Base-by-base conservation (phyloP, 2,329 filamentous ascomycete species). In the Calonectria ilicicola region DNA sequence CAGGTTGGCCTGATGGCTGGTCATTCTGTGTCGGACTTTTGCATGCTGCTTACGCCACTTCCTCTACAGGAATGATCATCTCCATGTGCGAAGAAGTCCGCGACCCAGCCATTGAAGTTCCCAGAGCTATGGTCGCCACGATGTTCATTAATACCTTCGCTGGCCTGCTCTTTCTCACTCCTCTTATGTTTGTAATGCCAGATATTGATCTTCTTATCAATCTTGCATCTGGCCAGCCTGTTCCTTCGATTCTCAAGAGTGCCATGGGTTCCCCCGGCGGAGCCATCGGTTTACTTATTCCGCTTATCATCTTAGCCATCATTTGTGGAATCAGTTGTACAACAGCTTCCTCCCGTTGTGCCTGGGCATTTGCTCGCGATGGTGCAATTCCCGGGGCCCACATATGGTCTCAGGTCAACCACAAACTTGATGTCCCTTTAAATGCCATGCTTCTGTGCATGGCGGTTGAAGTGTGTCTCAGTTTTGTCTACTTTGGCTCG, bases 51-150 rank as follows among this genome's bases (percentile, higher is more conserved):
- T 94, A 95, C 79, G 92, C 92, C 56, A 94, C 93, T 19, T 94
- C 93, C 3, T 93, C 92, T 17, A 94, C 93, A 0, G 93, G 93
- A 83, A 95, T 95, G 93, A 93, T 95, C 70, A 92, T 94, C 80
- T 93, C 91, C 74, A 94, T 94, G 93, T 94, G 92, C 78, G 93
- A 95, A 83, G 93, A 94, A 82, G 92, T 94, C 17, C 86, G 89
- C 79, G 84, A 90, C 51, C 93, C 93, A 4, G 87, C 91, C 0
- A 90, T 87, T 2, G 92, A 94, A 81, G 92, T 94, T 8, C 92
- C 92, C 75, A 93, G 92, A 82, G 93, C 93, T 76, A 93, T 95
- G 91, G 91, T 94, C 60, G 86, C 85, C 62, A 93, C 92, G 74
- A 88, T 94, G 76, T 76, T 91, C 76, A 87, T 94, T 83, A 94